Evolutionary conservation across 148 eudicot species (phyloP), one percentile per base, ranked within the genome.

Genomic region (Cornus florida): DNA sequence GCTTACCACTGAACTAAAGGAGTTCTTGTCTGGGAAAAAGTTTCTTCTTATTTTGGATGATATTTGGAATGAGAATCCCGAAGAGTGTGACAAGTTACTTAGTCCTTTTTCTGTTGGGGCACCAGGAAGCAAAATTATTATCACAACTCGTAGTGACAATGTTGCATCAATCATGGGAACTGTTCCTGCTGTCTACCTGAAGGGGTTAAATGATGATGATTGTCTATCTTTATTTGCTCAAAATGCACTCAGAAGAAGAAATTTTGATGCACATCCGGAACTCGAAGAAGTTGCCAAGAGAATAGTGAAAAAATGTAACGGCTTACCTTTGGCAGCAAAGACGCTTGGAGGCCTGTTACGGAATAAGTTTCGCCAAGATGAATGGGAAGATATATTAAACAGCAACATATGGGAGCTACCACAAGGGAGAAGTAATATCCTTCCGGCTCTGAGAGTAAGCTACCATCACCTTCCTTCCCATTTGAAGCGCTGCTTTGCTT

Each of bases 41-140:
- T 82, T 43, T 77, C 39, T 82, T 6, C 50, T 82, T 39, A 77
- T 82, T 1, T 72, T 82, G 73, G 84, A 82, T 22, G 84, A 82
- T 10, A 73, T 77, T 0, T 82, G 84, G 84, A 82, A 76, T 39
- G 80, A 72, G 6, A 20, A 53, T 7, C 50, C 46, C 1, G 43
- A 28, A 11, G 10, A 31, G 56, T 81, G 83, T 76, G 76, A 76
- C 3, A 24, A 11, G 2, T 57, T 81, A 19, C 46, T 32, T 32
- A 56, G 35, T 14, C 23, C 20, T 3, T 53, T 82, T 12, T 10
- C 12, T 10, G 62, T 69, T 35, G 71, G 77, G 9, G 22, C 71
- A 2, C 7, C 7, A 32, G 84, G 84, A 7, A 81, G 76, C 19
- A 38, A 5, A n/a, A 19, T 81, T 10, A 35, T 81, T 19, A 76